Base-by-base conservation (phyloP, 352 stramenopile species). In the Elongisporangium anandrum region DNA sequence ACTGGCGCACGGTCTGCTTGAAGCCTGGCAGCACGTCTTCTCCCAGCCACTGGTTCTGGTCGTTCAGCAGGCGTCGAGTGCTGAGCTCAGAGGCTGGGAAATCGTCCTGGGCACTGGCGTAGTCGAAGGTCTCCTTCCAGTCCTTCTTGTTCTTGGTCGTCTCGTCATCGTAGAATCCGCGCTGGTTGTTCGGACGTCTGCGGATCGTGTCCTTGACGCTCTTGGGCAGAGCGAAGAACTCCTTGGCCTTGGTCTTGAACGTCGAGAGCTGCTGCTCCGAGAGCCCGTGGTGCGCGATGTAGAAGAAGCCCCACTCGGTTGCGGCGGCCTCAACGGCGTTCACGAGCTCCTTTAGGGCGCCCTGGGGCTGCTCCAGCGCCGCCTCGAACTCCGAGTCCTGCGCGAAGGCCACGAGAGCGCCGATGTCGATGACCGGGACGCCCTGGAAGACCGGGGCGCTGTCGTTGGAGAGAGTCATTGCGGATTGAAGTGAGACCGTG, bases 101-200 rank as follows among this genome's bases (percentile, higher is more conserved):
- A 15, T 74, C 63, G 15, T 70, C 63, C 21, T 70, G 64, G 0
- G n/a, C 59, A n/a, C 66, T 57, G 16, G 55, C 63, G 53, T 64
- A 68, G 73, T 95, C 88, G 20, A 94, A 70, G 15, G 60, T 64
- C 65, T 96, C 73, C 54, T 97, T 97, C 82, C 81, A 94, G 70
- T 97, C 90, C 20, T 69, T 68, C 49, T 75, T 87, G 65, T 90
- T 80, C 68, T 97, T 97, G 21, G 90, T 97, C 41, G 96, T 62
- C 65, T 97, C 90, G 64, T 94, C 80, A 61, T 97, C 87, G 70
- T 94, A 97, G 63, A 81, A 97, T 45, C 90, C 90, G 41, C 87
- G 72, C 49, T 85, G 70, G 74, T 97, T 96, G 45, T 59, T 65
- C 54, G 56, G 73, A 67, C 15, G 77, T 63, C 84, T 90, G 17